Percentiles rank a stretch among this genome's conserved stretches.
These are phyloP conservation scores for Phytophthora multivora DNA, from an alignment of 352 stramenopile genomes.

Conservation along the genomic window DNA sequence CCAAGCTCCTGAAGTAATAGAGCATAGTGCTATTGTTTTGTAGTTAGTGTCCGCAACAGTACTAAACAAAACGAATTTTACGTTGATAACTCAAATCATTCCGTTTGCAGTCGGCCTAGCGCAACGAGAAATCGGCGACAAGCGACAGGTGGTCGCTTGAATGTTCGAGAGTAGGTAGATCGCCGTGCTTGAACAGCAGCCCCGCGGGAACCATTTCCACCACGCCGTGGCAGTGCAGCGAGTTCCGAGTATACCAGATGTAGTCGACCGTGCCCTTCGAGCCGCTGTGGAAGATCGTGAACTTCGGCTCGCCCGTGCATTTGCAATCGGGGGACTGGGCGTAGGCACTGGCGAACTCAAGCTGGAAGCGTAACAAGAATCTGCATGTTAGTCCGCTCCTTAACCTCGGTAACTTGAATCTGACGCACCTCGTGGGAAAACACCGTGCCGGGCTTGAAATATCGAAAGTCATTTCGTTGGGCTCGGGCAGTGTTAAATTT, in stretches of 20 bases:
- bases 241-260: slow-evolving; percentile 62
- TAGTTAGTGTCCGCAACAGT: slow-evolving; percentile 14
- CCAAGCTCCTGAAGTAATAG: slow-evolving; percentile 62
- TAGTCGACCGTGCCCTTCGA: slow-evolving; percentile 73
- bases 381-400: background rate
- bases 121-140: slow-evolving; percentile 64
- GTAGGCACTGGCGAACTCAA: slow-evolving; percentile 67
- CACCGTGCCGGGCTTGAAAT: slow-evolving; percentile 17
- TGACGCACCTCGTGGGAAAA: slow-evolving; percentile 38
- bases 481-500: slow-evolving; percentile 36
- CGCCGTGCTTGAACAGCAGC: slow-evolving; percentile 51
- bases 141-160: slow-evolving; percentile 74
- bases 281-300: slow-evolving; percentile 69
- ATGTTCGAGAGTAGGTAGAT: slow-evolving; percentile 58
- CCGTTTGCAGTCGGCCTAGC: background rate
- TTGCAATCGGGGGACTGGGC: slow-evolving; percentile 49
- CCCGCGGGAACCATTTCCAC: slow-evolving; percentile 62
- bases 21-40: slow-evolving; percentile 23
- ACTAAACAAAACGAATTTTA: slow-evolving; percentile 4
- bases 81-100: background rate
- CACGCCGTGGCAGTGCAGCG: slow-evolving; percentile 64
- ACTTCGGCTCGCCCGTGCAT: slow-evolving; percentile 71
- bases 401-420: background rate
- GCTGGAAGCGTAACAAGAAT: slow-evolving; percentile 26
- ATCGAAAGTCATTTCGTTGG: slow-evolving; percentile 26